Evolutionary conservation across 2,329 filamentous ascomycete genomes (phyloP).

Genomic region (Colletotrichum sp.): DNA sequence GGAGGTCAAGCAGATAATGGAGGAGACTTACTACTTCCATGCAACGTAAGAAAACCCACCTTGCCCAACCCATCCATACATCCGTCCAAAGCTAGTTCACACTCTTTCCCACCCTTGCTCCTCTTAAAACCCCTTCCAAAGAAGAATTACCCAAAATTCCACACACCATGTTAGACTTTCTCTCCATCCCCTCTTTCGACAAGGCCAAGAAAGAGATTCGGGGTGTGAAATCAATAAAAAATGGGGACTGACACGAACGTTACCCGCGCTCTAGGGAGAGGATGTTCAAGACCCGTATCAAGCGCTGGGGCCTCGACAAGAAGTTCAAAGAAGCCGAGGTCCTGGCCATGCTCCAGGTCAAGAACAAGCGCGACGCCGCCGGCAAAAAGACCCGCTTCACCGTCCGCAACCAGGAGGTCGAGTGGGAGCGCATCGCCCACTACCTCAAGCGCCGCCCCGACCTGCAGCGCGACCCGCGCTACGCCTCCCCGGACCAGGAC

Average conservation of each 20-base stretch:
- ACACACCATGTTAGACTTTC: not conserved
- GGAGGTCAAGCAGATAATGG: conserved; percentile 6
- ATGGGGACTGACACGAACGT: not conserved
- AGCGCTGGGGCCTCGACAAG: not conserved
- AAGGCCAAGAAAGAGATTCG: not conserved
- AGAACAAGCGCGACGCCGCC: not conserved
- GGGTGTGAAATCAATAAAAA: not conserved
- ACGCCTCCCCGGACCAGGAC: not conserved
- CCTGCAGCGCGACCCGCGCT: not conserved
- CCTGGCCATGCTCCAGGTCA: not conserved
- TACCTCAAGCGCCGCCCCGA: not conserved
- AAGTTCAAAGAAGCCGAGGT: conserved; percentile 8
- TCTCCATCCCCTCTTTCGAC: not conserved
- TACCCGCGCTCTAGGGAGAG: not conserved
- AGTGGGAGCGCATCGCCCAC: not conserved
- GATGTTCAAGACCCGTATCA: conserved; percentile 5
- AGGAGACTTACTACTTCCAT: not conserved
- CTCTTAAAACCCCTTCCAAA: not conserved
- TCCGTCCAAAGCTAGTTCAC: not conserved
- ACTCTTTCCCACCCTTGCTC: not conserved
- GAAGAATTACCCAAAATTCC: not conserved
- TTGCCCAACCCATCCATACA: not conserved
- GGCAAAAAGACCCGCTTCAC: not conserved
- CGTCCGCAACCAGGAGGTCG: not conserved
- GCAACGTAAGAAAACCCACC: not conserved